Conservation (phyloP, 768 basidiomycete genomes). For the Podaxis sp. region DNA sequence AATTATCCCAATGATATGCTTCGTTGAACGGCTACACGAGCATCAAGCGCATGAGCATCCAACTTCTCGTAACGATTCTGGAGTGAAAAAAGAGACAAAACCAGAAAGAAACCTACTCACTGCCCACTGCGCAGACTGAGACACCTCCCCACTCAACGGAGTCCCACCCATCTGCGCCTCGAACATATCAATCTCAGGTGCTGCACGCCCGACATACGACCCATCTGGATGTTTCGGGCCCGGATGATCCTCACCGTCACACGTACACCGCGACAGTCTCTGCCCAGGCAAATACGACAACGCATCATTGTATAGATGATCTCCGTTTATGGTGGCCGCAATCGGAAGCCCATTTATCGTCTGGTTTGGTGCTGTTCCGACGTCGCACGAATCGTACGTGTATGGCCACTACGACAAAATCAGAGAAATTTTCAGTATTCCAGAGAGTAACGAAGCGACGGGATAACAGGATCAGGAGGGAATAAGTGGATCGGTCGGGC, state of each 20-base stretch:
- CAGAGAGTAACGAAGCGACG: background rate
- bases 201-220: constrained; percentile 69
- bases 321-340: constrained; percentile 56
- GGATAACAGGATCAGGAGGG: background rate
- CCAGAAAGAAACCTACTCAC: constrained; percentile 29
- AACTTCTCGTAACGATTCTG: constrained; percentile 5
- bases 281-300: constrained; percentile 77
- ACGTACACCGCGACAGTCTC: constrained; percentile 78
- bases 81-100: constrained; percentile 3
- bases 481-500: background rate
- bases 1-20: constrained; percentile 64
- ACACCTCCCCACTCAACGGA: constrained; percentile 58
- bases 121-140: constrained; percentile 77
- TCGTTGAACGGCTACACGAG: constrained; percentile 63
- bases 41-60: background rate
- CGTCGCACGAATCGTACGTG: constrained; percentile 74
- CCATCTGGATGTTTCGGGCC: constrained; percentile 71
- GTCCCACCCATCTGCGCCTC: constrained; percentile 61
- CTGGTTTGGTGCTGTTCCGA: constrained; percentile 79
- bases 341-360: constrained; percentile 59
- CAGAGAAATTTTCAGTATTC: constrained; percentile 1
- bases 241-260: constrained; percentile 72
- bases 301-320: constrained; percentile 28
- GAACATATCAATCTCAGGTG: constrained; percentile 86
- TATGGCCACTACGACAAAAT: constrained; percentile 62